A percentile compares a stretch with the other conserved stretches of the same genome.
Conservation (phyloP, 306 rosid genomes). For the Bauhinia variegata region DNA sequence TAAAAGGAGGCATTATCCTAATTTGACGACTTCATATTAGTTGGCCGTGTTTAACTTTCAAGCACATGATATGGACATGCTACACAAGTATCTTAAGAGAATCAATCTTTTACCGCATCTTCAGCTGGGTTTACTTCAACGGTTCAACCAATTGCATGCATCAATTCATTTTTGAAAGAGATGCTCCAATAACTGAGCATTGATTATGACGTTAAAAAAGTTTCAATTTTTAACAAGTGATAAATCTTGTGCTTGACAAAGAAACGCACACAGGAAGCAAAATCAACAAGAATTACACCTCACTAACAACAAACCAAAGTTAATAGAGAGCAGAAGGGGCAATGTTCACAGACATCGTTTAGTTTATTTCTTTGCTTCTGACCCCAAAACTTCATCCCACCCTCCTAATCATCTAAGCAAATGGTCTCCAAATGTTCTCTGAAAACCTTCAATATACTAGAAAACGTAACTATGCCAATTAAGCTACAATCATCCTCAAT, state of each 20-base stretch:
- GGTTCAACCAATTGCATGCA: too few species aligned
- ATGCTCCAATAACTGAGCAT: too few species aligned
- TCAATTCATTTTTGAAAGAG: too few species aligned
- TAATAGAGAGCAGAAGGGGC: constrained; percentile 28
- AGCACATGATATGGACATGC: not conserved
- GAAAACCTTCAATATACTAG: constrained; percentile 76
- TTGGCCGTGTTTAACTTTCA: too few species aligned
- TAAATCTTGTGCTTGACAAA: not conserved
- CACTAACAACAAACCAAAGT: constrained; percentile 13
- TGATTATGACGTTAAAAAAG: too few species aligned
- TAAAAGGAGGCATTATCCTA: not conserved
- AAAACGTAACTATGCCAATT: constrained; percentile 84
- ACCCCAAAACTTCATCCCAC: not conserved
- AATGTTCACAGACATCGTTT: constrained; percentile 34
- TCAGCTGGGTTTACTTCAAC: too few species aligned
- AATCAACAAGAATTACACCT: constrained; percentile 20
- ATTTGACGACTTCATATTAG: not conserved
- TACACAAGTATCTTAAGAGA: not conserved
- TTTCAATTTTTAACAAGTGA: not conserved
- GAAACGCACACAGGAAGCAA: constrained; percentile 8
- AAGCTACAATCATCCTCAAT: constrained; percentile 86
- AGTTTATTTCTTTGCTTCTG: not conserved
- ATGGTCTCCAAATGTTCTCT: constrained; percentile 63
- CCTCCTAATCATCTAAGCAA: constrained; percentile 22
- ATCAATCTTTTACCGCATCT: too few species aligned